Conservation (phyloP, 2,329 filamentous ascomycete species). For the Penicillium corylophilum region DNA sequence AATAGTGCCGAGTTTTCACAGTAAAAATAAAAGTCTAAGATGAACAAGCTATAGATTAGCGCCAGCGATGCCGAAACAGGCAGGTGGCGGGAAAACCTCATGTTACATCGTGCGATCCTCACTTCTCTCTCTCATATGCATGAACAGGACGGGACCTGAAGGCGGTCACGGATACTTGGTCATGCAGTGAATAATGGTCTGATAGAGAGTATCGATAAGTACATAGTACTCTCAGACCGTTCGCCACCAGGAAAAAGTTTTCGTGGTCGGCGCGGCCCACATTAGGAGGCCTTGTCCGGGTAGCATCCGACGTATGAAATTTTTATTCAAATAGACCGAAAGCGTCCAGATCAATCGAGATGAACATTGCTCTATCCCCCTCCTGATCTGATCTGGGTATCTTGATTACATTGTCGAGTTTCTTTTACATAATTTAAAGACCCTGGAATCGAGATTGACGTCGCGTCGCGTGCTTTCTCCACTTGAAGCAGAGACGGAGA, state of each 20-base stretch:
- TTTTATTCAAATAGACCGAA: not conserved
- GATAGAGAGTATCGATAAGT: not conserved
- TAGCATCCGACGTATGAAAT: not conserved
- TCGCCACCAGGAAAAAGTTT: constrained; percentile 5
- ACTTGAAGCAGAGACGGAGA: not conserved
- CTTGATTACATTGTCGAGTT: not conserved
- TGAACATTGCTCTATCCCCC: not conserved
- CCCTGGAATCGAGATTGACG: not conserved
- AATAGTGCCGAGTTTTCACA: not conserved
- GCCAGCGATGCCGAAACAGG: not conserved
- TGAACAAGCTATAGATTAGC: not conserved
- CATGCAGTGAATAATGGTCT: not conserved
- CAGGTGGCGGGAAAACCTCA: not conserved
- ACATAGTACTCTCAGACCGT: not conserved
- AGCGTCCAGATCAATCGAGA: not conserved
- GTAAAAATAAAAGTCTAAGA: not conserved
- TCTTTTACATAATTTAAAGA: not conserved
- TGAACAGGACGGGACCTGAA: not conserved
- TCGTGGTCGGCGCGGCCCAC: constrained; percentile 2
- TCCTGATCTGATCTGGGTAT: not conserved
- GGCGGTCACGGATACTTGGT: not conserved
- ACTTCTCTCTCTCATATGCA: not conserved
- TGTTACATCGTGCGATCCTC: not conserved
- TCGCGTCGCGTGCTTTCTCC: not conserved
- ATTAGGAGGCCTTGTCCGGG: not conserved